phyloP scores from a whole-genome alignment of 148 eudicot species.

The Chenopodium formosanum region DNA sequence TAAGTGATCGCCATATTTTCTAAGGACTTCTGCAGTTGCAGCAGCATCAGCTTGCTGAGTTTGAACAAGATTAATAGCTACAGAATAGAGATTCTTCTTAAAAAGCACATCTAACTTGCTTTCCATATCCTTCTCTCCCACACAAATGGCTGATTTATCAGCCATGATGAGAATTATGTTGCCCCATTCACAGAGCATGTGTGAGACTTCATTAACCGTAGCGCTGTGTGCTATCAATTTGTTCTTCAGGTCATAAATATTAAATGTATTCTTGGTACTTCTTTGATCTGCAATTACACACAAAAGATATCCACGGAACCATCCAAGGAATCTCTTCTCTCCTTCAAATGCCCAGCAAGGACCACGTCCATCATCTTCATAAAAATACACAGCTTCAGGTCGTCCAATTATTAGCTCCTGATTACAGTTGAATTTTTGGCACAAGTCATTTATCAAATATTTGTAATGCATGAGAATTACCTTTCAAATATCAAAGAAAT shows the following conservation, averaged over 20 bases:
- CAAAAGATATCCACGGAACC: slow-evolving; percentile 96
- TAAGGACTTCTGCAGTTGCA: slow-evolving; percentile 96
- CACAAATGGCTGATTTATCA: slow-evolving; percentile 73
- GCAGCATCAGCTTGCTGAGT: slow-evolving; percentile 99
- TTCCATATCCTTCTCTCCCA: slow-evolving; percentile 98
- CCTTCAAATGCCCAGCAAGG: slow-evolving; percentile 99
- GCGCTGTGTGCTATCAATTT: slow-evolving; percentile 81
- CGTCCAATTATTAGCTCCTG: slow-evolving; percentile 97
- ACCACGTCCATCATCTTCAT: slow-evolving; percentile 95
- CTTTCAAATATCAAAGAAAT: neutral
- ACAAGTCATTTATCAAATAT: slow-evolving; percentile 2
- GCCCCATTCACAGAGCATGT: slow-evolving; percentile 99
- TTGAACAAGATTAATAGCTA: slow-evolving; percentile 93
- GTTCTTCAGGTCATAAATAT: slow-evolving; percentile 89
- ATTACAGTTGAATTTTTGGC: slow-evolving; percentile 11
- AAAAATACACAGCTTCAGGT: slow-evolving; percentile 91
- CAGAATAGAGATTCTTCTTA: slow-evolving; percentile 92
- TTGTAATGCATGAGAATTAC: neutral
- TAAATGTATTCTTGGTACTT: slow-evolving; percentile 71
- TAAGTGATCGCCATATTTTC: slow-evolving; percentile 94
- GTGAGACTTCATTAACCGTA: slow-evolving; percentile 72
- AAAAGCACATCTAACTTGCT: slow-evolving; percentile 96
- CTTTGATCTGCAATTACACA: slow-evolving; percentile 88
- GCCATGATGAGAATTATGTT: slow-evolving; percentile 83
- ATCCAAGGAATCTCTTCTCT: slow-evolving; percentile 85